phyloP scores from a whole-genome alignment of 768 basidiomycete genomes.

The Agaricus sinodeliciosus region DNA sequence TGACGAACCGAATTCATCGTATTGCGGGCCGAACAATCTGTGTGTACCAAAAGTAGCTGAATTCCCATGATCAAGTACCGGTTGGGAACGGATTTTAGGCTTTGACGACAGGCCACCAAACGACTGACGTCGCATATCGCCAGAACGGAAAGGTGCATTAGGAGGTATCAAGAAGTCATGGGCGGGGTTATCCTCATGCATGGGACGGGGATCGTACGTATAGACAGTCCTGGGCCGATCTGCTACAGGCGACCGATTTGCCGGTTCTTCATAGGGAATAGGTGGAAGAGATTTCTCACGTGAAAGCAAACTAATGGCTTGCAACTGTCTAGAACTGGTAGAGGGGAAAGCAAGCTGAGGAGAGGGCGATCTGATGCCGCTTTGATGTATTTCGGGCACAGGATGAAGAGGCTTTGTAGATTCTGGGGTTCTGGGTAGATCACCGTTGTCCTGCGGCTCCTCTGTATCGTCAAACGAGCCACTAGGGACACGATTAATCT shows the following conservation, averaged over 20 bases:
- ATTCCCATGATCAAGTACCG: constrained; percentile 31
- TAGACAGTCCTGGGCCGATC: constrained; percentile 61
- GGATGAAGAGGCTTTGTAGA: constrained; percentile 40
- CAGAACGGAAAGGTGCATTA: constrained; percentile 52
- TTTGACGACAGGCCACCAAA: constrained; percentile 62
- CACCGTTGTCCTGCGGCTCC: constrained; percentile 18
- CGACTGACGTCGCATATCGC: constrained; percentile 65
- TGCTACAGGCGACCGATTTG: constrained; percentile 36
- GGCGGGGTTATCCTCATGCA: constrained; percentile 34
- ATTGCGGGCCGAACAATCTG: constrained; percentile 35
- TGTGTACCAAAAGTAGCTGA: constrained; percentile 29
- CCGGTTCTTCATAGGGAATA: constrained; percentile 48
- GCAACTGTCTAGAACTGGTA: constrained; percentile 15
- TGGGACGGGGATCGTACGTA: constrained; percentile 48
- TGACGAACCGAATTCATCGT: constrained; percentile 71
- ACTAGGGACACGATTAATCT: constrained; percentile 37
- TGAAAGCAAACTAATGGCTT: constrained; percentile 18
- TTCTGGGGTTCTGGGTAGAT: constrained; percentile 23
- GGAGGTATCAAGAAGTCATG: constrained; percentile 51
- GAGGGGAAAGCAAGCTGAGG: constrained; percentile 22
- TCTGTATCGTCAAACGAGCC: constrained; percentile 26
- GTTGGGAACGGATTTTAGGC: constrained; percentile 47
- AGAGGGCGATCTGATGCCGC: constrained; percentile 21
- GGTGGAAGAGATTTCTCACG: constrained; percentile 79
- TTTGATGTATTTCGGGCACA: constrained; percentile 56